Percentiles rank a stretch among this genome's conserved stretches.
These are phyloP conservation scores for Nemophila menziesii DNA, from an alignment of 257 asterid genomes.

Conservation along the genomic window DNA sequence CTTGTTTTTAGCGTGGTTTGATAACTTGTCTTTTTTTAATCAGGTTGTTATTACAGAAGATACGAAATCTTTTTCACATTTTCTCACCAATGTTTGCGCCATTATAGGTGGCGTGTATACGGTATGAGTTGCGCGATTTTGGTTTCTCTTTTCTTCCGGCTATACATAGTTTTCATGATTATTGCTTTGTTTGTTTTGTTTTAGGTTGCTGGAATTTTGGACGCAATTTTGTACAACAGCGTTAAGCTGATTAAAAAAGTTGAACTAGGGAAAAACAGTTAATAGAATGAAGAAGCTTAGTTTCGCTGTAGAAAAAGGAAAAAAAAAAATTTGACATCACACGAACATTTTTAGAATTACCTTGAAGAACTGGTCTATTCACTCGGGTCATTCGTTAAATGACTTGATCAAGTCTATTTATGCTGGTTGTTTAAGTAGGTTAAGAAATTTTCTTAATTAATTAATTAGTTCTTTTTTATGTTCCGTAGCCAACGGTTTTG, in stretches of 20 bases:
- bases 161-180: not conserved
- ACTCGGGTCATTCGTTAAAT: too few species aligned
- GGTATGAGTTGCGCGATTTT: conserved; percentile 28
- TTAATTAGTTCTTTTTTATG: too few species aligned
- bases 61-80: conserved; percentile 72
- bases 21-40: conserved; percentile 4
- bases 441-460: too few species aligned
- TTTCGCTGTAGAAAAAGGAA: conserved; percentile 10
- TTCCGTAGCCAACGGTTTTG: too few species aligned
- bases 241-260: conserved; percentile 60
- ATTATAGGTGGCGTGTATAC: conserved; percentile 92
- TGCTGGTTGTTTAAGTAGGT: too few species aligned
- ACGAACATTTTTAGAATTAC: too few species aligned
- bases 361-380: too few species aligned
- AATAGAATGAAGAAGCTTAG: conserved; percentile 19
- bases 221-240: conserved; percentile 60
- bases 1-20: not conserved
- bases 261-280: conserved; percentile 76
- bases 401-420: too few species aligned
- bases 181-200: conserved; percentile 11
- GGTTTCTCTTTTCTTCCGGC: not conserved
- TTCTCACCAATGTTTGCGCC: conserved; percentile 73
- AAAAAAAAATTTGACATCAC: too few species aligned
- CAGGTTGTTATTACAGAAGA: conserved; percentile 71
- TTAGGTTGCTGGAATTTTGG: conserved; percentile 96